These are phyloP conservation scores for Trypanosoma melophagium DNA, from an alignment of 208 protist genomes.

Conservation along the genomic window DNA sequence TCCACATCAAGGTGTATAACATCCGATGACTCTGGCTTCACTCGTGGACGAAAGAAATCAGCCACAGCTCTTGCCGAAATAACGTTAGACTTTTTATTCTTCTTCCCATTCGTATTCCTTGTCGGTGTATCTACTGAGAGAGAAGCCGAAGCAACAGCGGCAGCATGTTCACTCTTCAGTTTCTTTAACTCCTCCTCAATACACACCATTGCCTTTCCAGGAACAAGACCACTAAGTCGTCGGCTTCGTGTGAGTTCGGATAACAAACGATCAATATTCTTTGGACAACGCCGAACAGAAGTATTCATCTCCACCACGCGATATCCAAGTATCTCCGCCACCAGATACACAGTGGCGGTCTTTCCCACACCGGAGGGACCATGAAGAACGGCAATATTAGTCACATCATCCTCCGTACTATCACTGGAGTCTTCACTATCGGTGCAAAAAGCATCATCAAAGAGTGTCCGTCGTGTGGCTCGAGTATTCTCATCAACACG, in stretches of 20 bases:
- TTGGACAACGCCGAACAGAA: constrained; percentile 60
- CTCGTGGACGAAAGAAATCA: constrained; percentile 54
- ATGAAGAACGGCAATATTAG: constrained; percentile 77
- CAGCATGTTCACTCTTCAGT: constrained; percentile 58
- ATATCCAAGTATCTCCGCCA: constrained; percentile 65
- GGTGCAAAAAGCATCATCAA: constrained; percentile 7
- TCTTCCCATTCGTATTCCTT: constrained; percentile 22
- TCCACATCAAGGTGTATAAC: constrained; percentile 7
- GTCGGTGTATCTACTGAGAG: background rate
- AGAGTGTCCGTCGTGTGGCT: background rate
- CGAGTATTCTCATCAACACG: constrained; percentile 23
- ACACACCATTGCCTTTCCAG: constrained; percentile 36
- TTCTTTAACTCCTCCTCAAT: constrained; percentile 68
- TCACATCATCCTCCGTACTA: constrained; percentile 51
- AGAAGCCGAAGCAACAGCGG: constrained; percentile 18
- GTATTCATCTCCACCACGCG: constrained; percentile 87
- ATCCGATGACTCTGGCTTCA: background rate
- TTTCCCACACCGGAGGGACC: constrained; percentile 75
- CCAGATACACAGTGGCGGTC: constrained; percentile 79
- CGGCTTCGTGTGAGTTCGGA: constrained; percentile 79
- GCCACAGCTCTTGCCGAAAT: constrained; percentile 69
- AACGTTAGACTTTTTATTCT: constrained; percentile 44
- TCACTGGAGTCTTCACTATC: constrained; percentile 14
- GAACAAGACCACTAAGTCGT: constrained; percentile 43
- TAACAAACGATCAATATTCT: constrained; percentile 71